Evolutionary conservation across 129 eudicot species (phyloP).

Genomic region (Tanacetum coccineum): DNA sequence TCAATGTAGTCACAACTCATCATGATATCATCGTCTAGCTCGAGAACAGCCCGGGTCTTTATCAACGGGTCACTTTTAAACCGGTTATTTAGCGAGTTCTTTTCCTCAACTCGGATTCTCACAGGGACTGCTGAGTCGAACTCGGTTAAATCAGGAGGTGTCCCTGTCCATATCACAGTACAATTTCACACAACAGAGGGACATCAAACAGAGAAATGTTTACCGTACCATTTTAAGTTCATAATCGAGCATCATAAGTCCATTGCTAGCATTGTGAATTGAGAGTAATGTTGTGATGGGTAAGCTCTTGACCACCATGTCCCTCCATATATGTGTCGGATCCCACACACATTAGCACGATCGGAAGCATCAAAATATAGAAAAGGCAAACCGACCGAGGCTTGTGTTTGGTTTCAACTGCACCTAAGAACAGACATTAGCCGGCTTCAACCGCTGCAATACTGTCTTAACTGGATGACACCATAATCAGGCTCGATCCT

Average conservation of each 20-base stretch:
- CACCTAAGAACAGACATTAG: slow-evolving; percentile 48
- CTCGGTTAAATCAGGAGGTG: slow-evolving; percentile 45
- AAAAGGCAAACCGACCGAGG: slow-evolving; percentile 44
- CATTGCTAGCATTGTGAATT: slow-evolving; percentile 78
- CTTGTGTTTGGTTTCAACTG: slow-evolving; percentile 58
- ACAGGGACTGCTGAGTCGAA: slow-evolving; percentile 79
- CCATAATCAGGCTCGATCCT: slow-evolving; percentile 34
- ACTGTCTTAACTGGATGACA: slow-evolving; percentile 38
- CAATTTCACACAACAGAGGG: slow-evolving; percentile 84
- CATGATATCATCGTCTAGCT: slow-evolving; percentile 90
- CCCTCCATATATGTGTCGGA: slow-evolving; percentile 64
- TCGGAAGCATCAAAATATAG: slow-evolving; percentile 26
- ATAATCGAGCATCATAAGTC: slow-evolving; percentile 85
- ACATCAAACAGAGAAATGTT: slow-evolving; percentile 80
- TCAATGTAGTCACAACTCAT: slow-evolving; percentile 86
- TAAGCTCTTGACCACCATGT: slow-evolving; percentile 63
- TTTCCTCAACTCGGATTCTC: slow-evolving; percentile 60
- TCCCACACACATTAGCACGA: slow-evolving; percentile 48
- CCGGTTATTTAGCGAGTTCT: slow-evolving; percentile 80
- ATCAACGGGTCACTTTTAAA: slow-evolving; percentile 56
- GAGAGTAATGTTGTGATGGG: slow-evolving; percentile 55
- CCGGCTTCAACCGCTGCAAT: slow-evolving; percentile 42
- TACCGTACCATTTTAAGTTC: slow-evolving; percentile 72
- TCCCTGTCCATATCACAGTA: slow-evolving; percentile 88
- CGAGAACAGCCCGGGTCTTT: slow-evolving; percentile 64